phyloP scores from a whole-genome alignment of 208 protist genomes.

The Spongospora subterranea region DNA sequence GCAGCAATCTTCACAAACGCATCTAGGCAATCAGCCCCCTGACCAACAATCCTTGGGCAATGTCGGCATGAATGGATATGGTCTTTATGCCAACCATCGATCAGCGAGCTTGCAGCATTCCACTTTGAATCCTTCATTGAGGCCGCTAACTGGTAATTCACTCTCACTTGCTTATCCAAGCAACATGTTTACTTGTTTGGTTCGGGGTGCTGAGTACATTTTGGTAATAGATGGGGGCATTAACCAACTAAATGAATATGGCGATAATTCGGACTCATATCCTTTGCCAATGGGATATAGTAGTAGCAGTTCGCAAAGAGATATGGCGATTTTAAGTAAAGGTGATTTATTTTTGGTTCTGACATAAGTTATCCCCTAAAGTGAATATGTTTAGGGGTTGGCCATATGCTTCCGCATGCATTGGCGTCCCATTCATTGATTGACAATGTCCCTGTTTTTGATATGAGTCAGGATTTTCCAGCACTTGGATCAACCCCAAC shows the following conservation, averaged over 20 bases:
- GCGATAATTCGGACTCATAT: neutral
- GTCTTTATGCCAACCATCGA: neutral
- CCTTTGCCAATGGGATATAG: neutral
- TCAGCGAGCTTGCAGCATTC: neutral
- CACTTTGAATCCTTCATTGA: neutral
- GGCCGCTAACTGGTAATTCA: neutral
- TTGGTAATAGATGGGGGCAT: neutral
- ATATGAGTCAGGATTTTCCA: constrained; percentile 50
- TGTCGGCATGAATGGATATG: neutral
- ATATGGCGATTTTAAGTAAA: constrained; percentile 54
- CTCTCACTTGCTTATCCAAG: neutral
- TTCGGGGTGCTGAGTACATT: neutral
- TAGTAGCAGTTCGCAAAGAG: neutral
- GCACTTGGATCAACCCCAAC: neutral
- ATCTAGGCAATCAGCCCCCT: neutral
- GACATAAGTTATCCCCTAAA: neutral
- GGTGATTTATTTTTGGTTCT: neutral
- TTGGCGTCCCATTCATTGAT: neutral
- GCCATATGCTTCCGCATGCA: constrained; percentile 35
- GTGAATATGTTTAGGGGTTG: neutral
- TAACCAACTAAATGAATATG: neutral
- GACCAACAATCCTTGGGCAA: neutral
- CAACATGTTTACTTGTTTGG: neutral
- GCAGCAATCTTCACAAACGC: neutral
- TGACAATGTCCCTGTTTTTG: neutral